phyloP scores from a whole-genome alignment of 2,329 filamentous ascomycete species.

The Aspergillus unguis region DNA sequence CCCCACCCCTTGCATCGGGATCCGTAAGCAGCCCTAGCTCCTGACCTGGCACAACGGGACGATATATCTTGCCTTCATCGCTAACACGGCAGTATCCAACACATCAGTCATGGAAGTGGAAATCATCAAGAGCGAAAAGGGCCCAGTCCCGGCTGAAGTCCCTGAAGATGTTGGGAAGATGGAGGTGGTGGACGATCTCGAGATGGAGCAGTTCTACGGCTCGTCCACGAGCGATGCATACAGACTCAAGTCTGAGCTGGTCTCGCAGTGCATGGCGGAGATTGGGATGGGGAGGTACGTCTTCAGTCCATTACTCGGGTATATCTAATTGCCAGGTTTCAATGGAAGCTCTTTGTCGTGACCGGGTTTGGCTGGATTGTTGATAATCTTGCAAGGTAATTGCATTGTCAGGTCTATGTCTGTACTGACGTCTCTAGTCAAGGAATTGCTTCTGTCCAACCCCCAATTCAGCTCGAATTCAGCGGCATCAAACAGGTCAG shows the following conservation, averaged over 20 bases:
- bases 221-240: constrained; percentile 30
- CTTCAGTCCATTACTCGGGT: background rate
- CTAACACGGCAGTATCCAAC: background rate
- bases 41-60: background rate
- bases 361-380: constrained; percentile 68
- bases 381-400: constrained; percentile 50
- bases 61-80: background rate
- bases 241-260: constrained; percentile 30
- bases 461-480: constrained; percentile 28
- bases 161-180: constrained; percentile 15
- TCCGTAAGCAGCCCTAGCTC: background rate
- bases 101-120: constrained; percentile 11
- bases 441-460: constrained; percentile 29
- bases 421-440: constrained; percentile 24
- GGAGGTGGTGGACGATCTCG: constrained; percentile 26
- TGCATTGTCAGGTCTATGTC: background rate
- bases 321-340: constrained; percentile 23
- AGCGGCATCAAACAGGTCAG: constrained; percentile 24
- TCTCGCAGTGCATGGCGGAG: constrained; percentile 25
- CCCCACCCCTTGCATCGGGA: background rate
- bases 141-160: background rate
- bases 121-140: constrained; percentile 6
- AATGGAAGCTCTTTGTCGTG: constrained; percentile 63
- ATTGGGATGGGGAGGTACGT: constrained; percentile 33
- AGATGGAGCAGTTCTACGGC: constrained; percentile 40